These are phyloP conservation scores for Chaetomium sp. DNA, from an alignment of 2,329 filamentous ascomycete species.

Conservation along the genomic window DNA sequence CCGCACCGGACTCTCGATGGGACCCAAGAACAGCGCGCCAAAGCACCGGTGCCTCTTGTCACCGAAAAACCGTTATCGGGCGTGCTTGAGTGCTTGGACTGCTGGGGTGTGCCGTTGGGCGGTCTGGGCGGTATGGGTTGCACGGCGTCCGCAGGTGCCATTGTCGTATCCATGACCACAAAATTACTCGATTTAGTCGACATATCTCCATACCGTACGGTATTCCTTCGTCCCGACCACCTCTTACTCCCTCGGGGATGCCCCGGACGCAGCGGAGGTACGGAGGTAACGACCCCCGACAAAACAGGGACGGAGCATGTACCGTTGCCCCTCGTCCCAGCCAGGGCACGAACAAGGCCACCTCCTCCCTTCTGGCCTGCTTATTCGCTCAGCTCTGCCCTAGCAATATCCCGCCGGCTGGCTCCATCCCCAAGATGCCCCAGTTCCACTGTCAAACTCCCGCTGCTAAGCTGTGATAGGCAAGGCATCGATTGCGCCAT, in stretches of 20 bases:
- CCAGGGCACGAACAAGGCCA: constrained; percentile 3
- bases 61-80: neutral
- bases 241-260: neutral
- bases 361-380: neutral
- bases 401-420: constrained; percentile 1
- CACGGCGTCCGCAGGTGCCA: neutral
- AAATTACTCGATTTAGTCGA: neutral
- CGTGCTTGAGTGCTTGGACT: neutral
- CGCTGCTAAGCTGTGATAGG: constrained; percentile 32
- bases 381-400: neutral
- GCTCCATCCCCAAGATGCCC: constrained; percentile 15
- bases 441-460: constrained; percentile 20
- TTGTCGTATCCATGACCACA: constrained; percentile 14
- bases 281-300: neutral
- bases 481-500: constrained; percentile 34
- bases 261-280: neutral
- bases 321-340: constrained; percentile 1
- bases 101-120: neutral
- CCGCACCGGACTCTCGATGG: neutral
- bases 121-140: neutral
- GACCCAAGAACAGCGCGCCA: neutral
- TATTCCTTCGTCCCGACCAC: neutral
- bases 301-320: neutral
- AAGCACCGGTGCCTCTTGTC: neutral
- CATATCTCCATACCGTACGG: neutral